phyloP scores from a whole-genome alignment of 2,329 filamentous ascomycete species.

The Cladosporium sphaerospermum region DNA sequence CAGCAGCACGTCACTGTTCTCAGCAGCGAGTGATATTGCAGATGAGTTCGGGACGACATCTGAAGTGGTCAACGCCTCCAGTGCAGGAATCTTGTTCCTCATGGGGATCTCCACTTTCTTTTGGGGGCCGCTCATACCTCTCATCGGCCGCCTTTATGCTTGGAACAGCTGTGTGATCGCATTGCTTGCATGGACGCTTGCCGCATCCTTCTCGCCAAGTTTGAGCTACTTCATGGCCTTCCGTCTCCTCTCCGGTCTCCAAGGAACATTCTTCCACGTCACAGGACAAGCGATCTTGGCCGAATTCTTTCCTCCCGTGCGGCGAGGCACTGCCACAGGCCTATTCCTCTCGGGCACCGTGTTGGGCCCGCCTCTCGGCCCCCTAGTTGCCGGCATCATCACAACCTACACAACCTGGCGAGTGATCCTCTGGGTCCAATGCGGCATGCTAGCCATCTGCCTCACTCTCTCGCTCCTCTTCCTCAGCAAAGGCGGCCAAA shows the following conservation, averaged over 20 bases:
- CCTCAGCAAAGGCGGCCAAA: conserved; percentile 52
- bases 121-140: conserved; percentile 58
- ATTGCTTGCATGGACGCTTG: conserved; percentile 61
- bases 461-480: conserved; percentile 55
- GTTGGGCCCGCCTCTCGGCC: conserved; percentile 62
- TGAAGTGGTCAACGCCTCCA: conserved; percentile 63
- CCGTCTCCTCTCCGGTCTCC: conserved; percentile 63
- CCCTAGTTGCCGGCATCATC: conserved; percentile 65
- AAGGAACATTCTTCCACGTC: conserved; percentile 67
- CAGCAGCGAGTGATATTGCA: conserved; percentile 66
- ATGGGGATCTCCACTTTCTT: conserved; percentile 64
- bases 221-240: conserved; percentile 64
- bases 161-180: conserved; percentile 51
- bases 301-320: conserved; percentile 44
- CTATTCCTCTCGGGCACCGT: conserved; percentile 63
- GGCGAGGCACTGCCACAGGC: conserved; percentile 63
- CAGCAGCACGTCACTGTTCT: conserved; percentile 64
- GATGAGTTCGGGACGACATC: conserved; percentile 56
- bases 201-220: conserved; percentile 63
- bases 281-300: conserved; percentile 63
- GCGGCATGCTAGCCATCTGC: conserved; percentile 55
- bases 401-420: conserved; percentile 67
- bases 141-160: conserved; percentile 41
- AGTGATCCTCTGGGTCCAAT: conserved; percentile 70
- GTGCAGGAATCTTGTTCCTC: conserved; percentile 62